These are phyloP conservation scores for Boletus subparvulus DNA, from an alignment of 768 basidiomycete species.

Conservation along the genomic window DNA sequence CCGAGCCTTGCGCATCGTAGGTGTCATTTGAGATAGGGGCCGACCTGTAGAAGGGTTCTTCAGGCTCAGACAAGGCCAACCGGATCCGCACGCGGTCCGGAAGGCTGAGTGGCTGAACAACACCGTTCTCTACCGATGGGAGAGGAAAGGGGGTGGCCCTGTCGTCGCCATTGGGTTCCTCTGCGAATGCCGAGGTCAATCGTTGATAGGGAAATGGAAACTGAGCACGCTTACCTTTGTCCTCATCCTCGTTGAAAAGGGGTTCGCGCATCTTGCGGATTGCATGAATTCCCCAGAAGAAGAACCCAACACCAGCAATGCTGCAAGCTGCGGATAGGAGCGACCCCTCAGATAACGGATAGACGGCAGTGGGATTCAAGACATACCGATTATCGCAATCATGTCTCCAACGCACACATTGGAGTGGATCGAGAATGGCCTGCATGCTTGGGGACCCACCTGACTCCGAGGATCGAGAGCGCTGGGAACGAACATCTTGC, in stretches of 20 bases:
- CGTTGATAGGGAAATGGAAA: neutral
- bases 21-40: neutral
- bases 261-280: conserved; percentile 19
- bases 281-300: conserved; percentile 23
- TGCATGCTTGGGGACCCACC: conserved; percentile 4
- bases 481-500: conserved; percentile 4
- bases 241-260: conserved; percentile 1
- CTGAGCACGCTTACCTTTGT: neutral
- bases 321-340: conserved; percentile 11
- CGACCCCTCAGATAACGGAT: neutral
- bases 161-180: neutral
- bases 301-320: conserved; percentile 19
- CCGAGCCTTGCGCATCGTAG: neutral
- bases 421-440: conserved; percentile 4
- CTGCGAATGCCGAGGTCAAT: conserved; percentile 3
- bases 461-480: neutral
- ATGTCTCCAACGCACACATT: conserved; percentile 26
- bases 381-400: conserved; percentile 24
- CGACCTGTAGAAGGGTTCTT: neutral
- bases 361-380: no score
- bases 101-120: conserved; percentile 1
- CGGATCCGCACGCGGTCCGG: conserved; percentile 14
- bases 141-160: conserved; percentile 6
- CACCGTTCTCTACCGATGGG: neutral
- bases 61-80: neutral